Evolutionary conservation across 2,329 filamentous ascomycete genomes (phyloP).

Genomic region (Phyllosticta citrichinensis): DNA sequence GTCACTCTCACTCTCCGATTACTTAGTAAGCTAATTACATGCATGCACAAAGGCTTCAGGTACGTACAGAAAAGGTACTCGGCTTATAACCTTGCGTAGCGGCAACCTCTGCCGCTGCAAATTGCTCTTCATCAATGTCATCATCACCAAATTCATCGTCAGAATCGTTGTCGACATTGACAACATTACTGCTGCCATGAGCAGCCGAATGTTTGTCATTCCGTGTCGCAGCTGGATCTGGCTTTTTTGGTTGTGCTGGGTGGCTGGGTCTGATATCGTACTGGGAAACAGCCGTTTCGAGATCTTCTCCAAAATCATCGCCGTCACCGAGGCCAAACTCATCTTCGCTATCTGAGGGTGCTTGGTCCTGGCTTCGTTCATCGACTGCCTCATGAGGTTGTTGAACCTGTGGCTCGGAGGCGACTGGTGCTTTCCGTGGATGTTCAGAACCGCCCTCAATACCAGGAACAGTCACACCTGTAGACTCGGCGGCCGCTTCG

Average conservation of each 20-base stretch:
- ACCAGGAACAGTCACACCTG: neutral
- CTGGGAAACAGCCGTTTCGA: conserved; percentile 48
- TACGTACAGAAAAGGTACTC: conserved; percentile 18
- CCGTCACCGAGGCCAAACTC: conserved; percentile 36
- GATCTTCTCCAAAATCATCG: conserved; percentile 44
- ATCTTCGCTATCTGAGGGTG: conserved; percentile 24
- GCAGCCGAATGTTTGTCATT: neutral
- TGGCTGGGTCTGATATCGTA: conserved; percentile 34
- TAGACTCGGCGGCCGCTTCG: conserved; percentile 4
- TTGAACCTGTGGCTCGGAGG: neutral
- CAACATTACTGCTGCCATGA: neutral
- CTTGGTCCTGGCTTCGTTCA: neutral
- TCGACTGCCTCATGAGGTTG: neutral
- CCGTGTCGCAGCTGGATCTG: neutral
- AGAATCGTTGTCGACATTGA: conserved; percentile 33
- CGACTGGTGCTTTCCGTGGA: neutral
- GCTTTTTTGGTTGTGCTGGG: conserved; percentile 3
- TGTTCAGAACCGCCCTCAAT: neutral
- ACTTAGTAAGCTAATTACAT: conserved; percentile 47
- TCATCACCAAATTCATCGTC: conserved; percentile 66
- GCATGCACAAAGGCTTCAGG: neutral
- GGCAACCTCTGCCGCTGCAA: conserved; percentile 56
- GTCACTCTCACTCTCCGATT: conserved; percentile 54
- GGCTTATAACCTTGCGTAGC: conserved; percentile 56
- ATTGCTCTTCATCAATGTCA: conserved; percentile 61